Evolutionary conservation across 345 rosid species (phyloP).

Genomic region (Ceriops zippeliana): DNA sequence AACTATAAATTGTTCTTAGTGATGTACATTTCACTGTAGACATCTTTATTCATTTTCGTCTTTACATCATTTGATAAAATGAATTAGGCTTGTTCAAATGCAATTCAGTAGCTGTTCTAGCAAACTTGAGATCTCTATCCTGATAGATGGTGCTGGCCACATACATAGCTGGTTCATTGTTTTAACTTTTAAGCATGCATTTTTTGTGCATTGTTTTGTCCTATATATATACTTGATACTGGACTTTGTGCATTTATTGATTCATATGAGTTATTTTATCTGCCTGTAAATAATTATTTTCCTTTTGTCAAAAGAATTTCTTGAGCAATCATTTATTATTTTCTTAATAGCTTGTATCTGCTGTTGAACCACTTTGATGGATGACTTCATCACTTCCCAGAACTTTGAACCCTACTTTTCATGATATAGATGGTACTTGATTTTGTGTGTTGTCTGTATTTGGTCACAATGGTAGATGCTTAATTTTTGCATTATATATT

Average conservation of each 20-base stretch:
- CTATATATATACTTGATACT: too few relatives aligned
- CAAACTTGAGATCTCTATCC: background rate
- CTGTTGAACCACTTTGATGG: background rate
- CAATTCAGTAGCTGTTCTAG: background rate
- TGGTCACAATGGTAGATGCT: background rate
- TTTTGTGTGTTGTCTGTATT: background rate
- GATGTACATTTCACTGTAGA: background rate
- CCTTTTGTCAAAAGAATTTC: too few relatives aligned
- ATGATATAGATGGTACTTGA: background rate
- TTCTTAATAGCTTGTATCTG: background rate
- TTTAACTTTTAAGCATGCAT: too few relatives aligned
- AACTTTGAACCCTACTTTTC: background rate
- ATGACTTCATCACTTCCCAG: background rate
- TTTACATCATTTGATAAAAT: background rate
- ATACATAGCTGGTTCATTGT: too few relatives aligned
- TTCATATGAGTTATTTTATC: too few relatives aligned
- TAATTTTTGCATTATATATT: conserved; percentile 7
- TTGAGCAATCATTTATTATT: background rate
- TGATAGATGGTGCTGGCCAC: background rate
- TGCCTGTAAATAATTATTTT: too few relatives aligned
- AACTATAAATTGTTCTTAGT: background rate
- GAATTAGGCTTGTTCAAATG: background rate
- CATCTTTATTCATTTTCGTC: background rate
- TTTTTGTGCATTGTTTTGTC: too few relatives aligned
- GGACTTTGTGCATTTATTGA: too few relatives aligned